Percentiles rank a stretch among this genome's conserved stretches.
phyloP scores from a whole-genome alignment of 805 yeast species.

The Myxozyma vanderwaltii region DNA sequence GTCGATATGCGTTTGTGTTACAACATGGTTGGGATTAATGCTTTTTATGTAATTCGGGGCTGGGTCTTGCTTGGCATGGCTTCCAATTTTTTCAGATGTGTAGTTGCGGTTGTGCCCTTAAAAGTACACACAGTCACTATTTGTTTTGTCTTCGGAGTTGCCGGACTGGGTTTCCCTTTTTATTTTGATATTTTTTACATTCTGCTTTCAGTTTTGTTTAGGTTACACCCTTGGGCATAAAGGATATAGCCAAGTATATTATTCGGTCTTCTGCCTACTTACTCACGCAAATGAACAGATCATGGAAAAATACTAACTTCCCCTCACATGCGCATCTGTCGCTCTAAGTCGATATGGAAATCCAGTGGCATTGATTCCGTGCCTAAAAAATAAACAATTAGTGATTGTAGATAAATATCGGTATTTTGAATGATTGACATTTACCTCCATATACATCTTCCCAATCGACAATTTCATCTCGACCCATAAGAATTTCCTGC shows the following conservation, averaged over 20 bases:
- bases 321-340: constrained; percentile 15
- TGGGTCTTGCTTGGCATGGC: not conserved
- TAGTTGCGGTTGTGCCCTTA: not conserved
- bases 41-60: not conserved
- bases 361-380: constrained; percentile 21
- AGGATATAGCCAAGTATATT: not conserved
- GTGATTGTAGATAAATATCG: not conserved
- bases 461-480: constrained; percentile 83
- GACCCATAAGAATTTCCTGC: constrained; percentile 74
- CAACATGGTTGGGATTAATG: not conserved
- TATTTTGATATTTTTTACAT: not conserved
- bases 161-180: not conserved
- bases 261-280: not conserved
- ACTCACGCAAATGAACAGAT: not conserved
- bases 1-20: too few species aligned
- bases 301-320: not conserved
- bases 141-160: constrained; percentile 3
- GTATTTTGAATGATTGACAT: not conserved
- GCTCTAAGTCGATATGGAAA: constrained; percentile 27
- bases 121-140: not conserved
- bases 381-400: constrained; percentile 4
- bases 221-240: not conserved
- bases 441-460: constrained; percentile 66
- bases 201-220: not conserved
- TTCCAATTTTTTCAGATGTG: not conserved